phyloP scores from a whole-genome alignment of 1,284 basidiomycete genomes.

The Fomitopsis pinicola region DNA sequence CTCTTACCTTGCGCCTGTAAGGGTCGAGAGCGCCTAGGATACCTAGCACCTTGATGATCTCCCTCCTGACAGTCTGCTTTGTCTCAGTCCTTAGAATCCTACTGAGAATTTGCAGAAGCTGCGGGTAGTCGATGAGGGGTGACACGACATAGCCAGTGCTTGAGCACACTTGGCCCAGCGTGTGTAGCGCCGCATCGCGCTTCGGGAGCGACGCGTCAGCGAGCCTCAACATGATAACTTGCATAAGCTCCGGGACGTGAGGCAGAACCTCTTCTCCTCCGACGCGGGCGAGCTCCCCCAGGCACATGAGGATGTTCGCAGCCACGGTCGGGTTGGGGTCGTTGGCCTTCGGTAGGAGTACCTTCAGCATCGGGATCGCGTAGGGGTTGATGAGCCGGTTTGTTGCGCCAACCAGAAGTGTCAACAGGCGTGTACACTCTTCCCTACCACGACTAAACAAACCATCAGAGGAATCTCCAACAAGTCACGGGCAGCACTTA shows the following conservation, averaged over 20 bases:
- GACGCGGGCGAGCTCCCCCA: constrained; percentile 92
- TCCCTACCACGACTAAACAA: constrained; percentile 73
- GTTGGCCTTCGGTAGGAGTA: constrained; percentile 85
- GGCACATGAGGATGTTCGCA: constrained; percentile 89
- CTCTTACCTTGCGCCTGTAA: constrained; percentile 82
- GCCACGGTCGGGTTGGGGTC: constrained; percentile 87
- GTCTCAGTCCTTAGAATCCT: constrained; percentile 86
- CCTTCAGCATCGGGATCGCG: constrained; percentile 92
- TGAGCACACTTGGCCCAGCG: constrained; percentile 95
- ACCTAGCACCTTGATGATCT: constrained; percentile 92
- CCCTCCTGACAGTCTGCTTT: constrained; percentile 74
- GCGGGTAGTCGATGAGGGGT: constrained; percentile 89
- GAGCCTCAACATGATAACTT: constrained; percentile 85
- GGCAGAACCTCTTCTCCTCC: constrained; percentile 90
- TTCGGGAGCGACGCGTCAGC: constrained; percentile 84
- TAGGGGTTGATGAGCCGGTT: constrained; percentile 96
- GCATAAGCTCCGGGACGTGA: constrained; percentile 85
- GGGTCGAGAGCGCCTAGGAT: constrained; percentile 97
- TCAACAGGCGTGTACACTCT: constrained; percentile 87
- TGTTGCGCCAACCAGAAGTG: constrained; percentile 85
- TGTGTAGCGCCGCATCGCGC: constrained; percentile 91
- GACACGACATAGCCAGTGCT: constrained; percentile 95
- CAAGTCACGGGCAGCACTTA: constrained; percentile 24
- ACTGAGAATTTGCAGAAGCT: constrained; percentile 84
- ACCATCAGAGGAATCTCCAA: not conserved